Conservation (phyloP, 805 yeast species). For the Kodamaea lidongshanica region DNA sequence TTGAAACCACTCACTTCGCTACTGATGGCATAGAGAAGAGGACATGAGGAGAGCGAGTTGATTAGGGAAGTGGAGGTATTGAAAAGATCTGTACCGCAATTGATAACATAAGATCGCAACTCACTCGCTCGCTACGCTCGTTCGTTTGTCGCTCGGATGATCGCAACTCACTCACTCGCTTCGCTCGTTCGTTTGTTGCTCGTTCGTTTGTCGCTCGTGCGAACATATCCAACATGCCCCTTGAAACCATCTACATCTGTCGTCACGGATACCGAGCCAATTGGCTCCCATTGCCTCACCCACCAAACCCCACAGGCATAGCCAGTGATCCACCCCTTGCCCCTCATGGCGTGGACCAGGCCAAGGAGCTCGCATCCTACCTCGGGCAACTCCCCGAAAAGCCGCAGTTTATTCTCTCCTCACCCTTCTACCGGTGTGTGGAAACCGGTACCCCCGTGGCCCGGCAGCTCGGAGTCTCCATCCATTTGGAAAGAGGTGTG, state of each 20-base stretch:
- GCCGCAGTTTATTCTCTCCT: slow-evolving; percentile 66
- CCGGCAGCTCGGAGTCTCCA: slow-evolving; percentile 47
- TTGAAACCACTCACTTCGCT: too few species aligned
- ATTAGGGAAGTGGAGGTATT: too few species aligned
- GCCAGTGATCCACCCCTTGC: slow-evolving; percentile 88
- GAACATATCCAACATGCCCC: slow-evolving; percentile 24
- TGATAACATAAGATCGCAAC: too few species aligned
- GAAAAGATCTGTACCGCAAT: too few species aligned
- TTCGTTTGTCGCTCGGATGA: too few species aligned
- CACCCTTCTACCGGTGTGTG: slow-evolving; percentile 87
- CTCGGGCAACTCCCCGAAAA: slow-evolving; percentile 44
- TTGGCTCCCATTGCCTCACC: slow-evolving; percentile 71
- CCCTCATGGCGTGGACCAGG: slow-evolving; percentile 82
- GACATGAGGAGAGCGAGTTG: too few species aligned
- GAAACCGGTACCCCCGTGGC: slow-evolving; percentile 76
- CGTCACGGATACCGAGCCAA: slow-evolving; percentile 90
- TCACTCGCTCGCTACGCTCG: too few species aligned
- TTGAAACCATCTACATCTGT: slow-evolving; percentile 60
- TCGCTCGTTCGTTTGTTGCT: too few species aligned
- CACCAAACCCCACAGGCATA: slow-evolving; percentile 80
- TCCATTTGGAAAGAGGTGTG: slow-evolving; percentile 72
- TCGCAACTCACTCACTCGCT: too few species aligned
- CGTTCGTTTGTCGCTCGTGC: too few species aligned
- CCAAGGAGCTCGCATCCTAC: slow-evolving; percentile 66
- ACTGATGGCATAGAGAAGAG: too few species aligned